Conservation (phyloP, 1,284 basidiomycete genomes). For the Ganoderma sinense region DNA sequence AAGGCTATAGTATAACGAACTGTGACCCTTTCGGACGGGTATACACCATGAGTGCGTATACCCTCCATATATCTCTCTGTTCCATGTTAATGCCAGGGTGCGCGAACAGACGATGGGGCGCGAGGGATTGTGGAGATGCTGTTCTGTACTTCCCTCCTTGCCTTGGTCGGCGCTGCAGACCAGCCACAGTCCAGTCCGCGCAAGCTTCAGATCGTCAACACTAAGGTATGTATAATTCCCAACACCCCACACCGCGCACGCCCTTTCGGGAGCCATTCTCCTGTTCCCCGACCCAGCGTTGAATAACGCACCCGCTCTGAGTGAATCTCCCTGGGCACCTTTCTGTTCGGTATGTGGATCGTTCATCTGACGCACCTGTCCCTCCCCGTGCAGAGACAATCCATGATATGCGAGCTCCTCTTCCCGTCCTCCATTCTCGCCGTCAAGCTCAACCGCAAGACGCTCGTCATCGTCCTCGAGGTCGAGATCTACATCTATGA, state of each 20-base stretch:
- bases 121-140: slow-evolving; percentile 98
- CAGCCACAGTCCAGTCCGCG: slow-evolving; percentile 88
- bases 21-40: slow-evolving; percentile 98
- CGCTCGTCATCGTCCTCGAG: slow-evolving; percentile 95
- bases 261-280: not conserved
- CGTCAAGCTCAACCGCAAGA: slow-evolving; percentile 97
- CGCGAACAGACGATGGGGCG: slow-evolving; percentile 81
- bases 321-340: not conserved
- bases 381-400: slow-evolving; percentile 78
- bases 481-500: slow-evolving; percentile 99
- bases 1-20: slow-evolving; percentile 97
- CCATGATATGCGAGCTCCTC: slow-evolving; percentile 97
- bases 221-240: slow-evolving; percentile 71
- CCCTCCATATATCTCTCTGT: not conserved
- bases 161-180: slow-evolving; percentile 94
- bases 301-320: slow-evolving; percentile 8
- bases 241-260: not conserved
- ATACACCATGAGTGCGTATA: slow-evolving; percentile 86
- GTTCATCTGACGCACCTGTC: slow-evolving; percentile 9
- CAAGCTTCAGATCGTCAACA: slow-evolving; percentile 97
- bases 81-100: not conserved
- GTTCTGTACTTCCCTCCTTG: slow-evolving; percentile 98
- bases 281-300: not conserved
- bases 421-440: slow-evolving; percentile 96
- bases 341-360: not conserved